Evolutionary conservation across 352 stramenopile species (phyloP).

Genomic region (Phytophthora pinifolia): DNA sequence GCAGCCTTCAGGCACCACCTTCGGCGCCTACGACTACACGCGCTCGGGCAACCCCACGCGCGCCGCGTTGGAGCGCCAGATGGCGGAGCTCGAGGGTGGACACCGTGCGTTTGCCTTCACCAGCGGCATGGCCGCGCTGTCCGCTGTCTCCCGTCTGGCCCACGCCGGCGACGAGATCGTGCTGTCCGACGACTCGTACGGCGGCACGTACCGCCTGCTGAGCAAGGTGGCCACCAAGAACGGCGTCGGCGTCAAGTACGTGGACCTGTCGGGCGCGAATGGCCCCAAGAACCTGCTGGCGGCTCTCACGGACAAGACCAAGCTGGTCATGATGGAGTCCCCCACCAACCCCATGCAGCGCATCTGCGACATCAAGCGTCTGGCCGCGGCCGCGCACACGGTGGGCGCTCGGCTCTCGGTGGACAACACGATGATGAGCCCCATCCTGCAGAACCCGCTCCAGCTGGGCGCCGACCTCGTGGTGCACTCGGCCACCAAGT

Average conservation of each 20-base stretch:
- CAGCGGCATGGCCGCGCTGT: slow-evolving; percentile 96
- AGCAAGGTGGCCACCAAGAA: slow-evolving; percentile 87
- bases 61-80: slow-evolving; percentile 90
- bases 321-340: slow-evolving; percentile 96
- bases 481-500: slow-evolving; percentile 98
- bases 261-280: slow-evolving; percentile 75
- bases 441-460: slow-evolving; percentile 95
- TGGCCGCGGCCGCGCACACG: slow-evolving; percentile 81
- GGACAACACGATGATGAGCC: slow-evolving; percentile 97
- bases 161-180: slow-evolving; percentile 92
- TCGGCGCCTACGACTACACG: slow-evolving; percentile 94
- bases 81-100: slow-evolving; percentile 81
- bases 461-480: slow-evolving; percentile 95
- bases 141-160: slow-evolving; percentile 90
- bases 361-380: slow-evolving; percentile 91
- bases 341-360: slow-evolving; percentile 97
- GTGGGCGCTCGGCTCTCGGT: slow-evolving; percentile 87
- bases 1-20: slow-evolving; percentile 86
- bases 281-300: slow-evolving; percentile 64
- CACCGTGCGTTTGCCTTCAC: slow-evolving; percentile 90
- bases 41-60: slow-evolving; percentile 94
- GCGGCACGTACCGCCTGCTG: slow-evolving; percentile 94
- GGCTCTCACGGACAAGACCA: slow-evolving; percentile 75
- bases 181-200: slow-evolving; percentile 95
- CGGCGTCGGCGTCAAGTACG: slow-evolving; percentile 77